A percentile compares a stretch with the other conserved stretches of the same genome.
These are phyloP conservation scores for Pisolithus microcarpus DNA, from an alignment of 768 basidiomycete genomes.

Conservation along the genomic window DNA sequence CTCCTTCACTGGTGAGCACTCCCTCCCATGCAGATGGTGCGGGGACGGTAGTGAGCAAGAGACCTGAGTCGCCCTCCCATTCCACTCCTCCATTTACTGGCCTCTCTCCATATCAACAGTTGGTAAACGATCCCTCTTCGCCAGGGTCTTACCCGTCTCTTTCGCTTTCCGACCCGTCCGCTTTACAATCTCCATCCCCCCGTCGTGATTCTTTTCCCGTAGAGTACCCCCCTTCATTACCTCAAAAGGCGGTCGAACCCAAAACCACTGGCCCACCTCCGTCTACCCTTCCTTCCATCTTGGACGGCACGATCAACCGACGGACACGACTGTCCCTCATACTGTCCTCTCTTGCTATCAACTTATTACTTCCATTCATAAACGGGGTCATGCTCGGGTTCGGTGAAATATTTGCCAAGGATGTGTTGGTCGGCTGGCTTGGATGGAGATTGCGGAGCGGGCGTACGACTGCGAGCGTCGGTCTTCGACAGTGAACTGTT, in stretches of 20 bases:
- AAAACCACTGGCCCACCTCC: conserved; percentile 21
- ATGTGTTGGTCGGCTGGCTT: conserved; percentile 52
- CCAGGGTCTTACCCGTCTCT: conserved; percentile 65
- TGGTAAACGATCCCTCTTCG: conserved; percentile 66
- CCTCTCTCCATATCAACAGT: conserved; percentile 44
- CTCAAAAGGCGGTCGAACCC: conserved; percentile 17
- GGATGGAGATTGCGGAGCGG: conserved; percentile 34
- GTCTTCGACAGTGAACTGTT: conserved; percentile 15
- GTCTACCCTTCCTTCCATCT: conserved; percentile 62
- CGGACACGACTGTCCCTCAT: conserved; percentile 64
- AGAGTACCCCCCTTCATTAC: conserved; percentile 3
- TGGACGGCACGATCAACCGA: conserved; percentile 58
- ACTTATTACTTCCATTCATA: conserved; percentile 79
- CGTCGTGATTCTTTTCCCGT: conserved; percentile 17
- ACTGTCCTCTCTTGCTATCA: conserved; percentile 72
- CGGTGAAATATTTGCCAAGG: conserved; percentile 86
- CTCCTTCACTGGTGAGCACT: conserved; percentile 15
- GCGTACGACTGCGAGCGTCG: conserved; percentile 18
- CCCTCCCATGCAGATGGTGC: conserved; percentile 33
- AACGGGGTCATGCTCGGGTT: conserved; percentile 97
- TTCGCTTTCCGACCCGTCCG: conserved; percentile 60
- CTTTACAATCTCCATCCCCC: conserved; percentile 39
- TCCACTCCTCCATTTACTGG: conserved; percentile 3
- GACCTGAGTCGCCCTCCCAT: conserved; percentile 22
- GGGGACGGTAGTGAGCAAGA: conserved; percentile 28